phyloP scores from a whole-genome alignment of 2,329 filamentous ascomycete species.

The Claviceps sorghi region DNA sequence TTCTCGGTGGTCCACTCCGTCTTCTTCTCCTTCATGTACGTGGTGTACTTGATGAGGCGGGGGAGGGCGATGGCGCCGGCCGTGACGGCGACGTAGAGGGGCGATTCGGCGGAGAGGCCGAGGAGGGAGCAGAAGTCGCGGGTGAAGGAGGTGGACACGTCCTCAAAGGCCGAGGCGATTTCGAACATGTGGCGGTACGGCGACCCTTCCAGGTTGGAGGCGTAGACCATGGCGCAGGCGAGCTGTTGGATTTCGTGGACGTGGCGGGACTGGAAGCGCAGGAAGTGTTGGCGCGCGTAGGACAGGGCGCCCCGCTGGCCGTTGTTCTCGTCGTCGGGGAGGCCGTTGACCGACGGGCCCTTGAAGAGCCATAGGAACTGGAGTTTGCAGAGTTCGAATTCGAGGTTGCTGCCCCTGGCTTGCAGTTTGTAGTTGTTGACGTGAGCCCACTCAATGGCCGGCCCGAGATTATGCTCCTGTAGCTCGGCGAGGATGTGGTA shows the following conservation, averaged over 20 bases:
- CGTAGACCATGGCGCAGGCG: conserved; percentile 66
- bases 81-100: conserved; percentile 82
- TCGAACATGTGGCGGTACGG: conserved; percentile 72
- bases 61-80: conserved; percentile 87
- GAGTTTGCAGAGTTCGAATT: conserved; percentile 83
- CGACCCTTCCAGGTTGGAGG: conserved; percentile 56
- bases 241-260: conserved; percentile 68
- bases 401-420: conserved; percentile 73
- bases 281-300: conserved; percentile 65
- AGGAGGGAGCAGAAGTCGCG: conserved; percentile 89
- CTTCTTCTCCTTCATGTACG: conserved; percentile 73
- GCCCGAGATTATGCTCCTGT: conserved; percentile 56
- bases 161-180: conserved; percentile 61
- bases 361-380: conserved; percentile 84
- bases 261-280: conserved; percentile 60
- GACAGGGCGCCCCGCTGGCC: conserved; percentile 51
- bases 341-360: conserved; percentile 38
- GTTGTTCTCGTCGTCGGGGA: conserved; percentile 37
- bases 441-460: conserved; percentile 79
- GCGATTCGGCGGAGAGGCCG: conserved; percentile 78
- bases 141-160: conserved; percentile 76
- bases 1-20: conserved; percentile 91
- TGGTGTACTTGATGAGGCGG: conserved; percentile 73
- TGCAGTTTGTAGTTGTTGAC: conserved; percentile 58
- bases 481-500: conserved; percentile 75